Conservation (phyloP, 495 filamentous ascomycete species). For the Collariella sp. region DNA sequence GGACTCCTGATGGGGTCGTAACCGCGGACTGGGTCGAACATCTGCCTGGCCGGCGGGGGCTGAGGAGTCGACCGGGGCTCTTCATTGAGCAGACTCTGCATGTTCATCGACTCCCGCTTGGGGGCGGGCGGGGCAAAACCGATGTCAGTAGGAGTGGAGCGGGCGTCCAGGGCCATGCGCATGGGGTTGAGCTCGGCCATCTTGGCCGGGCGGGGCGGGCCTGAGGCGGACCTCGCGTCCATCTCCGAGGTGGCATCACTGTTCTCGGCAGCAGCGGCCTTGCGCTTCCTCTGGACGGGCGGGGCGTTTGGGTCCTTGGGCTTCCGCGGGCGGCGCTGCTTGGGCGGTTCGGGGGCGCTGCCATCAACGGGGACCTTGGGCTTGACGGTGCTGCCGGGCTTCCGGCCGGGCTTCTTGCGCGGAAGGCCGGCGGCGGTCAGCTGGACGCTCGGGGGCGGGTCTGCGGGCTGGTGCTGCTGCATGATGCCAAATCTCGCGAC, state of each 20-base stretch:
- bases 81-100: conserved; percentile 43
- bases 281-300: conserved; percentile 44
- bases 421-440: conserved; percentile 41
- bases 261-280: conserved; percentile 31
- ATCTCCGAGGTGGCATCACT: conserved; percentile 20
- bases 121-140: conserved; percentile 22
- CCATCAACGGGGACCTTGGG: conserved; percentile 37
- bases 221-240: conserved; percentile 15
- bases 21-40: conserved; percentile 79
- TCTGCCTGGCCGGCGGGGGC: conserved; percentile 59
- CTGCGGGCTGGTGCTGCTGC: conserved; percentile 22
- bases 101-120: conserved; percentile 46
- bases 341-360: conserved; percentile 35
- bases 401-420: conserved; percentile 43
- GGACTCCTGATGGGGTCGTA: conserved; percentile 49
- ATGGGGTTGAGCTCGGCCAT: conserved; percentile 34
- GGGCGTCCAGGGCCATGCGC: conserved; percentile 25
- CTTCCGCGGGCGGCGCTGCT: conserved; percentile 46
- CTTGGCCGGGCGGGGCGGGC: conserved; percentile 27
- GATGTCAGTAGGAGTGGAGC: conserved; percentile 16
- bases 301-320: conserved; percentile 49
- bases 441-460: conserved; percentile 19
- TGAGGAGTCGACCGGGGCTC: conserved; percentile 34
- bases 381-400: conserved; percentile 42
- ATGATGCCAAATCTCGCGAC: conserved; percentile 25